Conservation (phyloP, 257 asterid species). For the Nicotiana knightiana region DNA sequence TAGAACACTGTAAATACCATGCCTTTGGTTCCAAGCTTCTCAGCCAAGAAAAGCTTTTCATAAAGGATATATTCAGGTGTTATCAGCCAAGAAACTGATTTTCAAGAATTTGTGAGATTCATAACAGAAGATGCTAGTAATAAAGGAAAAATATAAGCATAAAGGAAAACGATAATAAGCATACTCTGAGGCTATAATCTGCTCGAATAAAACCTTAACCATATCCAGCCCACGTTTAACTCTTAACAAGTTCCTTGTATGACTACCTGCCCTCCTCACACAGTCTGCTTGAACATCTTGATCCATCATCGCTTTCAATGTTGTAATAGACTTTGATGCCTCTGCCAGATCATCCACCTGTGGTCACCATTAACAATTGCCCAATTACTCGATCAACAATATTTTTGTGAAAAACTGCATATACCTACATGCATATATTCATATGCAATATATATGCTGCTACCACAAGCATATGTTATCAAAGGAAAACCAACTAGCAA, state of each 20-base stretch:
- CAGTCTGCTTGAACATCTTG: conserved; percentile 62
- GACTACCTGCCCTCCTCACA: conserved; percentile 76
- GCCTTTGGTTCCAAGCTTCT: background rate
- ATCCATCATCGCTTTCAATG: conserved; percentile 66
- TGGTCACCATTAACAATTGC: conserved; percentile 8
- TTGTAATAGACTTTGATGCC: conserved; percentile 60
- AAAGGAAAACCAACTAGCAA: background rate
- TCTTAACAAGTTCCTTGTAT: conserved; percentile 81
- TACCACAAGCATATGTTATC: background rate
- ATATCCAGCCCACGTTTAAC: conserved; percentile 95
- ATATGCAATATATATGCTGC: background rate
- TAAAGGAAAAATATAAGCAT: conserved; percentile 9
- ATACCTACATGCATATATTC: background rate
- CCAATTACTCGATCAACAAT: background rate
- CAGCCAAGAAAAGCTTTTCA: background rate
- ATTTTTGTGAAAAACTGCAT: background rate
- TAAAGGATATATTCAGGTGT: background rate
- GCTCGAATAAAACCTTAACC: conserved; percentile 86
- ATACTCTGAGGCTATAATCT: conserved; percentile 64
- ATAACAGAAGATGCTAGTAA: background rate
- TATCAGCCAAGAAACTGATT: no score
- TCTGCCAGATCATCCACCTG: conserved; percentile 73
- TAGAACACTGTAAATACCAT: background rate
- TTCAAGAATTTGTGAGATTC: background rate
- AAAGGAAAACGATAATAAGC: conserved; percentile 21